Evolutionary conservation across 108 stramenopile genomes (phyloP), one percentile per base, ranked within the genome.

Genomic region (Aurantiochytrium sp.): DNA sequence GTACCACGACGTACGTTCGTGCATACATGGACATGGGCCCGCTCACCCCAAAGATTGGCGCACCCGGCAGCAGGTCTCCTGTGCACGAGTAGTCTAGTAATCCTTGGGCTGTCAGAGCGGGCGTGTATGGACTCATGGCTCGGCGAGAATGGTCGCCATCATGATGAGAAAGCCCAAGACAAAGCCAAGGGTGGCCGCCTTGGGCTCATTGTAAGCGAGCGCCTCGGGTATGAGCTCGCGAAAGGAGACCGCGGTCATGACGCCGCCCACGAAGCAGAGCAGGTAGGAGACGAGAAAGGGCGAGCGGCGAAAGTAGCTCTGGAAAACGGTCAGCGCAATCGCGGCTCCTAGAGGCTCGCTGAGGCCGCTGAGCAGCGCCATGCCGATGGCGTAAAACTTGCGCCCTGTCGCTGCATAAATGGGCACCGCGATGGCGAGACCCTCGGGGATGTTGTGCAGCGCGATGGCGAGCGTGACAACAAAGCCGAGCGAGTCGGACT

Each of bases 141-240:
- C 42, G 73, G 45, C 42, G 6, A 48, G 30, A 21, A 81, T 81
- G 12, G 73, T 81, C 17, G 27, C n/a, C 30, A 81, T 48, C 73
- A 81, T 81, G 39, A 48, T 48, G 12, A 41, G 30, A 48, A 81
- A 81, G 15, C 73, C 73, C 6, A 48, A 2, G 19, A 81, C 6
- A 2, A 81, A 48, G 39, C 73, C 73, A n/a, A 81, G n/a, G 6
- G 17, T 12, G 45, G 27, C 21, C 19, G 73, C 39, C 32, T 81
- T 48, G n/a, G 39, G 39, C 42, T 81, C 42, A 2, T 48, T 96
- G 89, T 97, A 97, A n/a, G 94, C 89, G 88, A 96, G 95, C 27
- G 98, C 97, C 15, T 96, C 97, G 27, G 97, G 98, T 10, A 98
- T 85, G n/a, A 98, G 91, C 91, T 98, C 97, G 42, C 94, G 93